Base-by-base conservation (phyloP, 495 filamentous ascomycete species). In the Durotheca rogersii region DNA sequence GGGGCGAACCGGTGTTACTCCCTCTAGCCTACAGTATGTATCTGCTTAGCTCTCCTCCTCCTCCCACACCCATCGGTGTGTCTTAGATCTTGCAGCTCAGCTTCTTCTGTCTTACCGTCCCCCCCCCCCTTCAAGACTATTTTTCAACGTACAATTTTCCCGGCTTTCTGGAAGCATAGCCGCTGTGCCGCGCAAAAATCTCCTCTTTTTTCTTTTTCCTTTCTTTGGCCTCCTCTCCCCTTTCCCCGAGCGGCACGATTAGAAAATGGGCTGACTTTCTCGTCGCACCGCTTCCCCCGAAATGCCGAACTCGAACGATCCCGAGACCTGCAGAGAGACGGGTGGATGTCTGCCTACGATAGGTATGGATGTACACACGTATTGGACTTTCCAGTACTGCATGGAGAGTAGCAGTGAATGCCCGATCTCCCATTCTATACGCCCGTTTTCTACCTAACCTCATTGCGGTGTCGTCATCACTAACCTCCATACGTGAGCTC, bases 11-110 rank as follows among this genome's bases (percentile, higher is more conserved):
- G 49, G 49, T 47, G 52, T 41, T 23, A 12, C 51, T 50, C 49
- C 4, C 9, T 27, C 9, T 4, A 9, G 9, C 23, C 23, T 27
- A 27, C 23, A 27, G 23, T 27, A 27, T 9, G 4, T 27, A 27
- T 27, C 4, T 27, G 23, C 9, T n/a, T n/a, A n/a, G n/a, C n/a
- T n/a, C n/a, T n/a, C n/a, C n/a, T n/a, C n/a, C n/a, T n/a, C 42
- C 25, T 53, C 21, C 37, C 17, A 41, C 18, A 32, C 33, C 25
- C 33, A 25, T 37, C 53, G 53, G 55, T 45, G 52, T 37, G 55
- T 58, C 55, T 58, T 52, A 58, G 49, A 53, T 58, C 55, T 52
- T 53, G 55, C 55, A 58, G 47, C 40, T 53, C 49, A 58, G 55
- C 55, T 58, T 20, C 9, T n/a, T 46, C 33, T 48, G 16, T 47